Percentiles rank a stretch among this genome's conserved stretches.
These are phyloP conservation scores for Thermoascus crustaceus DNA, from an alignment of 2,329 filamentous ascomycete species.

Conservation along the genomic window DNA sequence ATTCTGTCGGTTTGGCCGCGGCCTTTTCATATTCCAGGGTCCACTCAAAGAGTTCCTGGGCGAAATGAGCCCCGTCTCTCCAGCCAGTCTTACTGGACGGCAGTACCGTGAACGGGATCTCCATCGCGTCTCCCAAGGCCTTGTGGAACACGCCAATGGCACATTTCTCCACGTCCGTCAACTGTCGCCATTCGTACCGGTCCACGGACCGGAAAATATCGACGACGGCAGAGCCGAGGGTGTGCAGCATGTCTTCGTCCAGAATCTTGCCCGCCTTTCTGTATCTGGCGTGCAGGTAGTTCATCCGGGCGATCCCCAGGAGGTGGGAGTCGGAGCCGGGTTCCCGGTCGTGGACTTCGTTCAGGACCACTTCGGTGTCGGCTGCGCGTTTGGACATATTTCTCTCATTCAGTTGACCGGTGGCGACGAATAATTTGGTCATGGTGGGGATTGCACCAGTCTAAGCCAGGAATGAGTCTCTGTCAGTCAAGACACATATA, in stretches of 20 bases:
- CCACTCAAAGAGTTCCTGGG: constrained; percentile 5
- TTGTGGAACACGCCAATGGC: constrained; percentile 57
- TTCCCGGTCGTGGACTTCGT: constrained; percentile 31
- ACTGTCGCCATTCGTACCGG: constrained; percentile 55
- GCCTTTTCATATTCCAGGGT: constrained; percentile 5
- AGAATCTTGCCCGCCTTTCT: constrained; percentile 46
- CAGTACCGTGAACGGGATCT: constrained; percentile 35
- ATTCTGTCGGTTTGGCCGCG: constrained; percentile 5
- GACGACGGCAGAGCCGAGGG: constrained; percentile 49
- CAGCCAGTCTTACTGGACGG: constrained; percentile 15
- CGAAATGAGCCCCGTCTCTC: constrained; percentile 20
- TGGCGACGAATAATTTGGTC: constrained; percentile 36
- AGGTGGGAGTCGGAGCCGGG: constrained; percentile 29
- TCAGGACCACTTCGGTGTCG: constrained; percentile 39
- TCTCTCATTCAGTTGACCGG: constrained; percentile 34
- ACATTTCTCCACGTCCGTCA: constrained; percentile 56
- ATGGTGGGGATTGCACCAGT: constrained; percentile 44
- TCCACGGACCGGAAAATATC: constrained; percentile 55
- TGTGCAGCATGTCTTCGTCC: constrained; percentile 53
- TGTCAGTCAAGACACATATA: neutral
- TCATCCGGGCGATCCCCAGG: constrained; percentile 50
- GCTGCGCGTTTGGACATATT: constrained; percentile 40
- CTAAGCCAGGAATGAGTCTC: constrained; percentile 9
- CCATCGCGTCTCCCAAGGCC: constrained; percentile 56
- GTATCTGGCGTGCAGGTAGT: constrained; percentile 49